These are phyloP conservation scores for Mortierella hygrophila DNA, from an alignment of 192 early-diverging fungal genomes.

Conservation along the genomic window DNA sequence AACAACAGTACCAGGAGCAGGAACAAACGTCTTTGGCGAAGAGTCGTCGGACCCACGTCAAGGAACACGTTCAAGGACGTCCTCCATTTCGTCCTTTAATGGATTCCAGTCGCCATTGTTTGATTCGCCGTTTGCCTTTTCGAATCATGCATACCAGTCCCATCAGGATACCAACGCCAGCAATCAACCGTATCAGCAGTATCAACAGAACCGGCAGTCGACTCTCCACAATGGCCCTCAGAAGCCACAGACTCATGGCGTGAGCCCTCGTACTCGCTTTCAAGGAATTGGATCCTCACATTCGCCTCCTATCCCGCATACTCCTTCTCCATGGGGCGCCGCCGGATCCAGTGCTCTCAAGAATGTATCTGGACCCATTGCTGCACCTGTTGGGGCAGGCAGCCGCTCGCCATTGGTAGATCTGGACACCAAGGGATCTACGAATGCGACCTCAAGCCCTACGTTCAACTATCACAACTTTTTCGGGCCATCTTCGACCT, in stretches of 20 bases:
- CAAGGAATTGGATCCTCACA: slow-evolving; percentile 13
- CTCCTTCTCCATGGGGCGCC: slow-evolving; percentile 23
- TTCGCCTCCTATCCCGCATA: slow-evolving; percentile 24
- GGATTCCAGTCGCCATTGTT: slow-evolving; percentile 45
- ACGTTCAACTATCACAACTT: slow-evolving; percentile 34
- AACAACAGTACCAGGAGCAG: not conserved
- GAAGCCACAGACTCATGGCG: not conserved
- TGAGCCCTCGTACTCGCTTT: slow-evolving; percentile 29
- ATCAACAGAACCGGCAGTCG: slow-evolving; percentile 4
- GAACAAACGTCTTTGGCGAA: not conserved
- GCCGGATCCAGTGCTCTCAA: not conserved
- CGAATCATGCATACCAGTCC: slow-evolving; percentile 12
- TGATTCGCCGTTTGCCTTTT: slow-evolving; percentile 29
- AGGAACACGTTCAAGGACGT: slow-evolving; percentile 30
- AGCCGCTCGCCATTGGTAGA: slow-evolving; percentile 10
- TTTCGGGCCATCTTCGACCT: slow-evolving; percentile 9
- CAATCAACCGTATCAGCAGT: slow-evolving; percentile 6
- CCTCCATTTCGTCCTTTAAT: slow-evolving; percentile 32
- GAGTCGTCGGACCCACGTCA: not conserved
- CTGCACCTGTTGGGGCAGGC: slow-evolving; percentile 9
- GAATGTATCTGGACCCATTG: slow-evolving; percentile 13
- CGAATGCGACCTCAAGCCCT: not conserved
- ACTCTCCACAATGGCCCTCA: not conserved
- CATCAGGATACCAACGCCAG: slow-evolving; percentile 6
- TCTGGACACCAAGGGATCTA: slow-evolving; percentile 10